These are phyloP conservation scores for Priceomyces castillae DNA, from an alignment of 805 yeast genomes.

Conservation along the genomic window DNA sequence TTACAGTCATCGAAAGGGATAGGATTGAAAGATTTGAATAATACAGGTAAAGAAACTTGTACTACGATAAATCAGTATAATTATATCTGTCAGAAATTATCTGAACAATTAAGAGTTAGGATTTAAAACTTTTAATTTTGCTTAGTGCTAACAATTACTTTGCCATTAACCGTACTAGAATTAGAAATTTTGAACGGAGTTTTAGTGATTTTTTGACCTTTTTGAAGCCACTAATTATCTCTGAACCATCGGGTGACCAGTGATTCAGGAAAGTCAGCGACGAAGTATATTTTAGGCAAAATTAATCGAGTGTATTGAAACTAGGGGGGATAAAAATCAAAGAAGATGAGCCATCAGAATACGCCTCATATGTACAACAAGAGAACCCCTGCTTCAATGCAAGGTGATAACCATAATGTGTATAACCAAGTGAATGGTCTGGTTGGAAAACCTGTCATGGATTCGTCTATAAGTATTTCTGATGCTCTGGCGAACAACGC, in stretches of 20 bases:
- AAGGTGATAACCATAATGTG: constrained; percentile 6
- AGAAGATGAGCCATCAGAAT: constrained; percentile 33
- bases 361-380: constrained; percentile 35
- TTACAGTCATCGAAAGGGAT: not conserved
- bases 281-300: no score
- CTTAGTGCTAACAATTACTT: no score
- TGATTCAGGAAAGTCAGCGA: no score
- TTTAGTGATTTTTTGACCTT: not conserved
- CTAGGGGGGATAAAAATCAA: not conserved
- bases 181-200: not conserved
- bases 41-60: not conserved
- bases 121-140: no score
- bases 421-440: constrained; percentile 7
- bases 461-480: constrained; percentile 23
- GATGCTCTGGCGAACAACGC: constrained; percentile 51
- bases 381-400: constrained; percentile 25
- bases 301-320: no score
- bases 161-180: not conserved
- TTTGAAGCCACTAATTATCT: no score
- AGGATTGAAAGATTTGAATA: not conserved
- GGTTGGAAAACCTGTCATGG: constrained; percentile 26
- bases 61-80: not conserved
- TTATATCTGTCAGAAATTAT: no score
- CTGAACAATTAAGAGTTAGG: no score
- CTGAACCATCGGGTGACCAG: no score